phyloP scores from a whole-genome alignment of 768 basidiomycete species.

The Fomitopsis serialis region DNA sequence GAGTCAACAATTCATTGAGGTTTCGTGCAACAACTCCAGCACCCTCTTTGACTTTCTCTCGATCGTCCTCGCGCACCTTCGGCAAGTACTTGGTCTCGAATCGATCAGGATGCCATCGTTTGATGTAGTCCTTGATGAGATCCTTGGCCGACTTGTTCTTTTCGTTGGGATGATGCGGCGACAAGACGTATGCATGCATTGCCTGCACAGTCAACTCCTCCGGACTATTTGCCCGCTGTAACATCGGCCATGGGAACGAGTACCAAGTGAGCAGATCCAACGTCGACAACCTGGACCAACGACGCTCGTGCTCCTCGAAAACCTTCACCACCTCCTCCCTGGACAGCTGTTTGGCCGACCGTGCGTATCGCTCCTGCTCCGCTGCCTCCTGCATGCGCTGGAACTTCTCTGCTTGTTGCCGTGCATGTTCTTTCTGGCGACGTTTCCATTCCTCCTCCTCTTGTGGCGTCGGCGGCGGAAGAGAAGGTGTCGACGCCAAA shows the following conservation, averaged over 20 bases:
- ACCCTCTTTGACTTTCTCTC: slow-evolving; percentile 64
- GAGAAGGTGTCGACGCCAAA: not conserved
- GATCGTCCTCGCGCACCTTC: slow-evolving; percentile 58
- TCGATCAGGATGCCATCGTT: slow-evolving; percentile 79
- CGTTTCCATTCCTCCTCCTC: slow-evolving; percentile 55
- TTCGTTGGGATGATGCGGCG: slow-evolving; percentile 49
- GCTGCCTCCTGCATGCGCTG: slow-evolving; percentile 59
- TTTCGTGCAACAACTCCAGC: slow-evolving; percentile 66
- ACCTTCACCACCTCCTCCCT: slow-evolving; percentile 52
- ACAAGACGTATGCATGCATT: slow-evolving; percentile 59
- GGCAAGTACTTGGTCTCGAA: slow-evolving; percentile 67
- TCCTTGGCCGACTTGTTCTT: slow-evolving; percentile 55
- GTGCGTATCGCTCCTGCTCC: slow-evolving; percentile 39
- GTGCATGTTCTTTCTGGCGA: slow-evolving; percentile 57
- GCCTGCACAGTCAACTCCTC: slow-evolving; percentile 56
- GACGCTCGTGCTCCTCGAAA: slow-evolving; percentile 57
- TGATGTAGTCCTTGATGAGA: slow-evolving; percentile 69
- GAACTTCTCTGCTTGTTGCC: slow-evolving; percentile 65
- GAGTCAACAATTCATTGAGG: slow-evolving; percentile 65
- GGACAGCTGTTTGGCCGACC: slow-evolving; percentile 37
- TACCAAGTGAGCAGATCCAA: slow-evolving; percentile 49
- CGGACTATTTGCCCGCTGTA: slow-evolving; percentile 47
- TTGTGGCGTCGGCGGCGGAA: slow-evolving; percentile 2
- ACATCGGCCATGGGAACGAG: slow-evolving; percentile 72
- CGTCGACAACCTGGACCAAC: slow-evolving; percentile 44